phyloP scores from a whole-genome alignment of 441 rosid species.

The Aquilaria agallochum region DNA sequence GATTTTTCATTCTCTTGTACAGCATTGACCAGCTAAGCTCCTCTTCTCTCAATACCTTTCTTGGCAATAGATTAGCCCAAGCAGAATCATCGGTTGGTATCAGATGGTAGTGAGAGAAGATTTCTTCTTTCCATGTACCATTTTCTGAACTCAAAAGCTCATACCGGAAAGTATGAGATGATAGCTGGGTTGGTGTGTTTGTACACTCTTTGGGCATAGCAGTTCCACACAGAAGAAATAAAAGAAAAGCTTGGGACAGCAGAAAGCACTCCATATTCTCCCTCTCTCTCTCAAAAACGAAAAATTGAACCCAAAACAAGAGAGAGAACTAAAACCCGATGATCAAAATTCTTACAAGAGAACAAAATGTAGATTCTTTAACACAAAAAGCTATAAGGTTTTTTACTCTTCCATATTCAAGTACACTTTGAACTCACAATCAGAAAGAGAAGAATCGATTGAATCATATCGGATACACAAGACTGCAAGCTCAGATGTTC shows the following conservation, averaged over 20 bases:
- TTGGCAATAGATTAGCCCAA: conserved; percentile 75
- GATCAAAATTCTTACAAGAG: not conserved
- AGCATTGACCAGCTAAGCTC: conserved; percentile 59
- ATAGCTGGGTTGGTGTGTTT: conserved; percentile 52
- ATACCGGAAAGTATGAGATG: conserved; percentile 71
- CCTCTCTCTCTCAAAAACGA: not conserved
- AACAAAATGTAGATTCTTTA: not conserved
- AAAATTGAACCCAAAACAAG: not conserved
- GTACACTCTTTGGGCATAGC: conserved; percentile 75
- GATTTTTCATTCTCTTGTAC: conserved; percentile 63
- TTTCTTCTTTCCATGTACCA: conserved; percentile 52
- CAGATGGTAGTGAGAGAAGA: conserved; percentile 79
- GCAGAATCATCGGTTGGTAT: conserved; percentile 76
- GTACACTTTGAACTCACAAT: no score
- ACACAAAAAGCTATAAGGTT: no score
- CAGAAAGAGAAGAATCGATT: no score
- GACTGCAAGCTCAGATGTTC: conserved; percentile 7
- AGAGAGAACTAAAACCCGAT: not conserved
- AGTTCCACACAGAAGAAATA: conserved; percentile 22
- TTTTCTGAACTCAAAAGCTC: conserved; percentile 60
- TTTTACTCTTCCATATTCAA: no score
- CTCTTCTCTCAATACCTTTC: conserved; percentile 62
- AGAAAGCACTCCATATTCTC: conserved; percentile 29
- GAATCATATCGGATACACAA: no score
- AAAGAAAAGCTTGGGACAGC: conserved; percentile 20